A percentile compares a stretch with the other conserved stretches of the same genome.
Conservation (phyloP, 139 green algal species). For the Picochlorum sp. region DNA sequence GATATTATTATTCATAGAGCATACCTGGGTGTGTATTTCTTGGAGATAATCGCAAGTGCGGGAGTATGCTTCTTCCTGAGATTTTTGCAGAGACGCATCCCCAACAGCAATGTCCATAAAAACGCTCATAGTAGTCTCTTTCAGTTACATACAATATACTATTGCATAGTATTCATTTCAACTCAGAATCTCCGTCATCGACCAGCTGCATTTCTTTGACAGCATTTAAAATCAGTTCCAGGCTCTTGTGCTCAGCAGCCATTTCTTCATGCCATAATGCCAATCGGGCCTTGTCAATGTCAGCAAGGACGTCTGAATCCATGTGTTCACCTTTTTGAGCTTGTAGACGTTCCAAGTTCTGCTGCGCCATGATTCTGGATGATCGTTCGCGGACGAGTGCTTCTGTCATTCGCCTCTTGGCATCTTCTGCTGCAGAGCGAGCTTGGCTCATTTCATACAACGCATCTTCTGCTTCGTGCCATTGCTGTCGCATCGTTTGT, state of each 20-base stretch:
- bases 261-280: slow-evolving; percentile 21
- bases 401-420: slow-evolving; percentile 4
- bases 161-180: background rate
- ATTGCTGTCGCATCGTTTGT: slow-evolving; percentile 5
- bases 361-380: slow-evolving; percentile 20
- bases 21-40: slow-evolving; percentile 1
- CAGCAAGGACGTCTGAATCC: background rate
- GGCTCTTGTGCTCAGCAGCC: slow-evolving; percentile 1
- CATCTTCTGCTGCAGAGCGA: slow-evolving; percentile 6
- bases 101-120: slow-evolving; percentile 10
- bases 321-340: background rate
- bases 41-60: slow-evolving; percentile 5
- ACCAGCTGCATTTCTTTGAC: slow-evolving; percentile 11
- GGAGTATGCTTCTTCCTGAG: slow-evolving; percentile 7
- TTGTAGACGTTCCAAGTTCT: slow-evolving; percentile 7
- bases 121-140: background rate
- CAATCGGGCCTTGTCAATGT: slow-evolving; percentile 1
- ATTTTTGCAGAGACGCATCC: background rate
- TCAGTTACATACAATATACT: too few species aligned
- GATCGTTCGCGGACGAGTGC: slow-evolving; percentile 19
- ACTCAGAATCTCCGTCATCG: background rate
- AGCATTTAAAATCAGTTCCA: slow-evolving; percentile 17
- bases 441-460: slow-evolving; percentile 15
- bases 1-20: too few species aligned
- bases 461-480: slow-evolving; percentile 12